Evolutionary conservation across 192 early-diverging fungal species (phyloP).

Genomic region (Entomortierella parvispora): DNA sequence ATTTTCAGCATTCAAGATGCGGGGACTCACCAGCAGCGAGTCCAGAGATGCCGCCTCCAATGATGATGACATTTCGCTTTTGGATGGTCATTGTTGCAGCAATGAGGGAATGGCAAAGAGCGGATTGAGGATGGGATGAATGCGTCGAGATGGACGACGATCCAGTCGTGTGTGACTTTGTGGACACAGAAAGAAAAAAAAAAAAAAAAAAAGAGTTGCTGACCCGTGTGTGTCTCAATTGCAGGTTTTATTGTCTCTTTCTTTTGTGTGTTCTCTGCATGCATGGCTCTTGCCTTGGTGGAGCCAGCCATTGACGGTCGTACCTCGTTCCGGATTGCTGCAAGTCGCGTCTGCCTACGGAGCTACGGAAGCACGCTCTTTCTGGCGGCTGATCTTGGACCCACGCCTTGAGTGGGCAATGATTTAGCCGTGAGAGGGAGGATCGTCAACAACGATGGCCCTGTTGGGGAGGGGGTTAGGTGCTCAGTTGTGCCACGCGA

Average conservation of each 20-base stretch:
- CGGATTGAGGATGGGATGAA: not conserved
- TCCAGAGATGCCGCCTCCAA: conserved; percentile 44
- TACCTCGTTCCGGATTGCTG: no score
- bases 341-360: no score
- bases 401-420: no score
- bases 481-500: no score
- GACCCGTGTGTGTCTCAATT: conserved; percentile 1
- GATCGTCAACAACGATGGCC: no score
- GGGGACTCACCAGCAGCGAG: conserved; percentile 28
- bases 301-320: no score
- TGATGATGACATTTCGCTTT: conserved; percentile 20
- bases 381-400: no score
- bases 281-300: no score
- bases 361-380: no score
- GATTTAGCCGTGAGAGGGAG: no score
- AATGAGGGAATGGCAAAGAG: not conserved
- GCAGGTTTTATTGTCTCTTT: not conserved
- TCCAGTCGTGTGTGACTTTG: not conserved
- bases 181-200: not conserved
- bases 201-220: not conserved
- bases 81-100: conserved; percentile 1
- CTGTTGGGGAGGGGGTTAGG: no score
- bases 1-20: not conserved
- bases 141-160: not conserved
- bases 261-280: conserved; percentile 7